These are phyloP conservation scores for Penicillium capsulatum DNA, from an alignment of 2,329 filamentous ascomycete genomes.

Conservation along the genomic window DNA sequence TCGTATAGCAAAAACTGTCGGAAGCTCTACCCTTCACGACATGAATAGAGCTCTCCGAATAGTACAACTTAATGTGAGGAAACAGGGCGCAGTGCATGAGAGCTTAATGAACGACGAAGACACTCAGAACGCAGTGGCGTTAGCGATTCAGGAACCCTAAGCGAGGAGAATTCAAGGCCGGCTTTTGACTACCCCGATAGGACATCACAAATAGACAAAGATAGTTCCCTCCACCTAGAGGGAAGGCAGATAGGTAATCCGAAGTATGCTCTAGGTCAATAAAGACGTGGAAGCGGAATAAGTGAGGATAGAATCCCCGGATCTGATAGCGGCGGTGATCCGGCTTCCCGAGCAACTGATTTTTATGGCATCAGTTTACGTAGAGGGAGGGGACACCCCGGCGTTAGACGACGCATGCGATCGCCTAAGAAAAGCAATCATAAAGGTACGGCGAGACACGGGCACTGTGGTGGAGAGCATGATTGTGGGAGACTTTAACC, in stretches of 20 bases:
- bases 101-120: constrained; percentile 20
- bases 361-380: constrained; percentile 26
- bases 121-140: constrained; percentile 5
- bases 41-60: constrained; percentile 19
- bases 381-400: constrained; percentile 15
- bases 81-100: constrained; percentile 15
- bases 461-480: constrained; percentile 20
- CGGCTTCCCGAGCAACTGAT: no score
- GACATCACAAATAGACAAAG: no score
- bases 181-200: no score
- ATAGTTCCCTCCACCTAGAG: no score
- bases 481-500: no score
- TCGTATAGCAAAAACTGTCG: constrained; percentile 19
- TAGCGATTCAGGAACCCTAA: no score
- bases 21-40: constrained; percentile 17
- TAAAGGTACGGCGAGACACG: constrained; percentile 16
- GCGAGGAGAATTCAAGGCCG: no score
- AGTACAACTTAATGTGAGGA: no score
- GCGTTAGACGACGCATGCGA: constrained; percentile 14
- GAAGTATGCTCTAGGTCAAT: constrained; percentile 27
- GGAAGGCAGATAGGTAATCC: constrained; percentile 23
- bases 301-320: no score
- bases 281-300: constrained; percentile 24
- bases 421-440: constrained; percentile 19
- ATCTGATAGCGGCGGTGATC: no score